phyloP scores from a whole-genome alignment of 2,329 filamentous ascomycete genomes.

The Metarhizium rileyi region DNA sequence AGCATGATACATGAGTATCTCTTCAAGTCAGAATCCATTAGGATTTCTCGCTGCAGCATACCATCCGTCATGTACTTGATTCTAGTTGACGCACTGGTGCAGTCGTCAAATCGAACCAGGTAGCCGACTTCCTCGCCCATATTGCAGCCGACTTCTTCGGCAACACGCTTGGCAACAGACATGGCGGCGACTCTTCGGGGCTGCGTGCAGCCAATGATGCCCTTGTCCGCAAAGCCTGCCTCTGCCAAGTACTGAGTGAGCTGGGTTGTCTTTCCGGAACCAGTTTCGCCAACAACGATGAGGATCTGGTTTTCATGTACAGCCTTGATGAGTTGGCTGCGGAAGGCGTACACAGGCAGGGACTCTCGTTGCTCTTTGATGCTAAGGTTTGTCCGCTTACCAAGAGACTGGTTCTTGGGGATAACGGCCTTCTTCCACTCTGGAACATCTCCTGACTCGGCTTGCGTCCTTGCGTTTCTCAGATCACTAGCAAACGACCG shows the following conservation, averaged over 20 bases:
- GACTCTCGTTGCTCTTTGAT: slow-evolving; percentile 93
- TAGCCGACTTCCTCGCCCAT: slow-evolving; percentile 93
- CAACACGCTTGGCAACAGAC: slow-evolving; percentile 93
- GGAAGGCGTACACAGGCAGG: slow-evolving; percentile 81
- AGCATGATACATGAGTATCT: slow-evolving; percentile 96
- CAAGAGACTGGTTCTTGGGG: slow-evolving; percentile 69
- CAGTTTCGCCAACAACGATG: slow-evolving; percentile 95
- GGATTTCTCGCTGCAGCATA: slow-evolving; percentile 91
- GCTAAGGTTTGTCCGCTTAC: slow-evolving; percentile 78
- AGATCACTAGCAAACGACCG: slow-evolving; percentile 85
- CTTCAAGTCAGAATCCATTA: slow-evolving; percentile 80
- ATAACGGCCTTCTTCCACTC: slow-evolving; percentile 88
- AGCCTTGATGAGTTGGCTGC: slow-evolving; percentile 78
- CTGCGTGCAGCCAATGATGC: slow-evolving; percentile 93
- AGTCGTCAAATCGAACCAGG: slow-evolving; percentile 95
- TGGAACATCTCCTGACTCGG: slow-evolving; percentile 60
- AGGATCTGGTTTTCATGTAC: slow-evolving; percentile 81
- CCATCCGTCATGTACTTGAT: slow-evolving; percentile 99
- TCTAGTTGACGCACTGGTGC: slow-evolving; percentile 74
- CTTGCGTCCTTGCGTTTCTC: slow-evolving; percentile 53
- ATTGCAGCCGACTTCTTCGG: slow-evolving; percentile 87
- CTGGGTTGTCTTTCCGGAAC: slow-evolving; percentile 95
- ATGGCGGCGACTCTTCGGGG: slow-evolving; percentile 95
- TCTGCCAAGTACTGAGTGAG: slow-evolving; percentile 92
- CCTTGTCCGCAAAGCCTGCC: slow-evolving; percentile 75